Base-by-base conservation (phyloP, 805 yeast species). In the Cyberlindnera suaveolens region DNA sequence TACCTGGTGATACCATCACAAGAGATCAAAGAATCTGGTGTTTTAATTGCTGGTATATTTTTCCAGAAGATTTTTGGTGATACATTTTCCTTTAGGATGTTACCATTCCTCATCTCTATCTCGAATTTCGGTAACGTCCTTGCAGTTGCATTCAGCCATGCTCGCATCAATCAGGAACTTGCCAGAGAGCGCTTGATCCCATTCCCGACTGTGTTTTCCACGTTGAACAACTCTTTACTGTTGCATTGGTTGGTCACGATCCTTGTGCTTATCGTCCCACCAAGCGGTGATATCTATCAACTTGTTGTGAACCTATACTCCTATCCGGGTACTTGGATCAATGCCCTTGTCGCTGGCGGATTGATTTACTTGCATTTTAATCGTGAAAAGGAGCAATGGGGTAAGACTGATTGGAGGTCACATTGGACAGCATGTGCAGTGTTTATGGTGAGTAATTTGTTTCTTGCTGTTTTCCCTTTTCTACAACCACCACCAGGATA, bases 41-140 rank as follows among this genome's bases (percentile, higher is more conserved):
- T 76, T 3, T 62, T 80, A 23, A 75, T 80, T 10, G 85, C 86
- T 0, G 86, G 85, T 10, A 65, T 74, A 3, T 80, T 75, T 59
- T 77, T 80, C 64, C 64, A 69, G 40, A 73, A 72, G 51, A 66
- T 80, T 11, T 78, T 80, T 60, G 85, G 84, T 5, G 73, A 74
- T 44, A 67, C 75, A 8, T 57, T 73, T 15, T 74, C 80, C 0
- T 66, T 70, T 4, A 59, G 74, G 9, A 49, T 77, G 0, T 62
- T 80, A 30, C 85, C 85, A 1, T 57, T 79, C 10, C 61, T 77
- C 17, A 78, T 80, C n/a, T 74, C 83, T 3, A 56, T 77, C 18
- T 80, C 84, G 14, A 80, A 79, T 42, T 63, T 80, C 36, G 86
- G 86, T 2, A 80, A 80, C 50, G 80, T 80, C 11, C 62, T 80